These are phyloP conservation scores for Ganoderma lingzhi DNA, from an alignment of 1,284 basidiomycete genomes.

Conservation along the genomic window DNA sequence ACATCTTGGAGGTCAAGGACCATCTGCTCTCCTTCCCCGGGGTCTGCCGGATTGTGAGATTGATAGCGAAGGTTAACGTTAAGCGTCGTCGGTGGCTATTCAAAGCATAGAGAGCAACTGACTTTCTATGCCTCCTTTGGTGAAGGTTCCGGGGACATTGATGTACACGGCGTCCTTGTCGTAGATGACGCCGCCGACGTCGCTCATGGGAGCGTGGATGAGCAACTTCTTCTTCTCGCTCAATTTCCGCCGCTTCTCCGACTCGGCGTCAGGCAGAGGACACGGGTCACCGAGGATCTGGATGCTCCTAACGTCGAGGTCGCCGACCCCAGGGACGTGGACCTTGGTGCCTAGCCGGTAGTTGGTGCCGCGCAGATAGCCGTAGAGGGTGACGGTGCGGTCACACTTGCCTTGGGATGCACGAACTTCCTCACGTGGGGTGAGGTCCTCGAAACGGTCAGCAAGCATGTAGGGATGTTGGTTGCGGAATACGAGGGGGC, in stretches of 20 bases:
- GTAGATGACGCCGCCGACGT: conserved; percentile 96
- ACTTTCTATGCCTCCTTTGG: conserved; percentile 72
- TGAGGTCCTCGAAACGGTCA: conserved; percentile 96
- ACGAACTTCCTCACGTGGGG: conserved; percentile 86
- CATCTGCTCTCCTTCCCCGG: conserved; percentile 97
- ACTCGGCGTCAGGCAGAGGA: conserved; percentile 91
- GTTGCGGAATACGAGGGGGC: conserved; percentile 96
- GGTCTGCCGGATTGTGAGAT: conserved; percentile 20
- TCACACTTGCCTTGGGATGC: conserved; percentile 87
- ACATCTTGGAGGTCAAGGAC: conserved; percentile 96
- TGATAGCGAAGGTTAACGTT: not conserved
- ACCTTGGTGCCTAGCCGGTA: conserved; percentile 85
- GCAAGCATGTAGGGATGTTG: conserved; percentile 95
- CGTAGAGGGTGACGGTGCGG: conserved; percentile 92
- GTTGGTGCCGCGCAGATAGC: conserved; percentile 94
- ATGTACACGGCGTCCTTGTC: conserved; percentile 99
- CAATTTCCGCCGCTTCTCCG: conserved; percentile 92
- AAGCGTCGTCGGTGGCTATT: conserved; percentile 5
- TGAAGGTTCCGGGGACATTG: conserved; percentile 96
- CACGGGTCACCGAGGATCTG: conserved; percentile 91
- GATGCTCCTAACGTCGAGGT: conserved; percentile 80
- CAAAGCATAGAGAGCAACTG: conserved; percentile 31
- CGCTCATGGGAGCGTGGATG: conserved; percentile 98
- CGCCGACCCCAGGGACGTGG: conserved; percentile 96
- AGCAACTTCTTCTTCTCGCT: conserved; percentile 95